Evolutionary conservation across 805 yeast species (phyloP).

Genomic region (Saccharomycopsis sp.): DNA sequence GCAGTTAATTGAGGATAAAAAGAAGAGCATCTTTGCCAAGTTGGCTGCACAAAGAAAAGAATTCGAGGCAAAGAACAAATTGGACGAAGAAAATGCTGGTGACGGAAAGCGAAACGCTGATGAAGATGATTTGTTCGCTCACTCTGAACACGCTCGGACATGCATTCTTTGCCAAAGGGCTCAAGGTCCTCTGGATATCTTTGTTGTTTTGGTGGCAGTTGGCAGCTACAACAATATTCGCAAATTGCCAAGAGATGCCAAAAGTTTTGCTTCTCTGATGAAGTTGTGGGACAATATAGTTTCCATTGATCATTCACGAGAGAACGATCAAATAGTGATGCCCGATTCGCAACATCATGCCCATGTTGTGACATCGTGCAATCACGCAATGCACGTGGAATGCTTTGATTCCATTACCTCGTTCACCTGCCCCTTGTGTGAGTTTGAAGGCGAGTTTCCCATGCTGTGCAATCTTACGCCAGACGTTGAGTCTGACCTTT

Average conservation of each 20-base stretch:
- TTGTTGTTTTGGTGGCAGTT: slow-evolving; percentile 60
- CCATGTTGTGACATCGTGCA: too few relatives aligned
- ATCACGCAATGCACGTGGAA: slow-evolving; percentile 17
- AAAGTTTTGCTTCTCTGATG: too few relatives aligned
- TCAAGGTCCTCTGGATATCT: slow-evolving; percentile 51
- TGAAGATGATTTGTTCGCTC: too few relatives aligned
- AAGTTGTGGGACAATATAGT: slow-evolving; percentile 21
- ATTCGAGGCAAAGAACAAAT: slow-evolving; percentile 8
- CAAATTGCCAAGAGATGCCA: slow-evolving; percentile 52
- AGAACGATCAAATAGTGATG: too few relatives aligned
- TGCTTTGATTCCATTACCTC: slow-evolving; percentile 3
- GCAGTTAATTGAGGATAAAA: slow-evolving; percentile 13
- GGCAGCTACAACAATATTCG: slow-evolving; percentile 50
- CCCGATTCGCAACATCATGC: too few relatives aligned
- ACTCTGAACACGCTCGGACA: slow-evolving; percentile 16
- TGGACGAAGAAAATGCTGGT: slow-evolving; percentile 1
- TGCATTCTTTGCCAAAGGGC: slow-evolving; percentile 20
- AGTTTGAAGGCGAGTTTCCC: slow-evolving; percentile 8
- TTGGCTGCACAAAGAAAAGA: slow-evolving; percentile 15
- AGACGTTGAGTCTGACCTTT: too few relatives aligned
- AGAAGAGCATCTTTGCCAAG: slow-evolving; percentile 16
- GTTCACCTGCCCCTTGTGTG: slow-evolving; percentile 16
- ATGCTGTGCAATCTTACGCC: slow-evolving; percentile 5
- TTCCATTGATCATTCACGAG: too few relatives aligned
- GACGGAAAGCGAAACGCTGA: neutral